Evolutionary conservation across 208 protist species (phyloP), one percentile per base, ranked within the genome.

Genomic region (Naegleria lovaniensis): DNA sequence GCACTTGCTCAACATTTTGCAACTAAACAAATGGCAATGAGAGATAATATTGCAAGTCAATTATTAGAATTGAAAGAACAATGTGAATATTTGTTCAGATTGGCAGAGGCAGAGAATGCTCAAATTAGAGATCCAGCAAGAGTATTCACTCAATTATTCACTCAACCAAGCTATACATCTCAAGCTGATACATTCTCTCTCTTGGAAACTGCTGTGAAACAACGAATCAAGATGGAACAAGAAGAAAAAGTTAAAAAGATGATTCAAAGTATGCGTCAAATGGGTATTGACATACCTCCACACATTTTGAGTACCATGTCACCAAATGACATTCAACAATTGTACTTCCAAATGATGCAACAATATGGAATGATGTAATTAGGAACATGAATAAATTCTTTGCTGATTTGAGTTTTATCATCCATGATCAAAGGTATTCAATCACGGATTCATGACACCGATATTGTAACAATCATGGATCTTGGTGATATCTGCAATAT

Each of bases 231-330:
- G 22, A 67, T 29, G 55, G 55, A 67, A 67, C 55, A 67, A 67
- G 55, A 67, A 67, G 55, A 67, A 67, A 67, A 67, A 29, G 55
- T 67, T 67, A 67, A 67, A 67, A 67, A 67, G 55, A 67, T 67
- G 55, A 67, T 67, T 19, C 55, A 67, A 67, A 15, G 22, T 67
- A 67, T 67, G 55, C 55, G 55, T 67, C 55, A 67, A 67, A 67
- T 67, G 55, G 55, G 55, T 19, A 67, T 67, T 67, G 55, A 67
- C 22, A 67, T 67, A 67, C 55, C 55, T 67, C 55, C 55, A 67
- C 55, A 67, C 55, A 29, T 67, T 67, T 67, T 67, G 22, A 67
- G 55, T 29, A 67, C 55, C 11, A 67, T 67, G 55, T 22, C 55
- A 29, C 55, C 55, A 22, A 67, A 15, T 67, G 55, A 67, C 11